Base-by-base conservation (phyloP, 2,329 filamentous ascomycete genomes). In the Aspergillus intermedius region DNA sequence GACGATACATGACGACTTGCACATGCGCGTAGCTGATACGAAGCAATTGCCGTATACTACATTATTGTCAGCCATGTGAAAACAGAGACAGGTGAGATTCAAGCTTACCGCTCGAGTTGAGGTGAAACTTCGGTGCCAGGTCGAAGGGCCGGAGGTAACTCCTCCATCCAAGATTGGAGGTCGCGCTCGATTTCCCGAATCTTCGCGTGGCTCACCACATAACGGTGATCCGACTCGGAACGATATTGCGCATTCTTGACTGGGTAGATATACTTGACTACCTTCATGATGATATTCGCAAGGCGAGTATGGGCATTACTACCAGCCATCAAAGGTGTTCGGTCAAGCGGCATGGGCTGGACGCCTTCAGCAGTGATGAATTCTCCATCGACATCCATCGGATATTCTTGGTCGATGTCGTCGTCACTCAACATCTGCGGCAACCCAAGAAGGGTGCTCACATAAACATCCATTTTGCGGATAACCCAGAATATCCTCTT, bases 51-150 rank as follows among this genome's bases (percentile, higher is more conserved):
- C 82, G 75, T 54, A 76, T 73, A 51, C 80, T 80, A 51, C 3
- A 25, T 28, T 10, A 12, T 9, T 21, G 37, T 45, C 22, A 22
- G 13, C 21, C 13, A 51, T 46, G 56, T 50, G 44, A 41, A 21
- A 35, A 43, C 15, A 30, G 15, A 22, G 23, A 23, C 21, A 21
- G 40, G 23, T 25, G 37, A 46, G 50, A 46, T 47, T 23, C 21
- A 45, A 46, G 44, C 80, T 73, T 78, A 88, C 88, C 88, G 79
- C 58, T 90, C 80, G 21, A 91, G 79, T 60, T 91, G 83, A 30
- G 84, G 79, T 1, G 84, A 77, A 0, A 84, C 86, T 45, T 93
- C 88, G 0, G 84, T 80, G 52, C 88, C 89, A 1, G 90, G 90
- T 52, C 86, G 84, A 69, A 95, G 82, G 47, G 83, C 81, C 56